phyloP scores from a whole-genome alignment of 768 basidiomycete species.

The Antrodiella citrinella region DNA sequence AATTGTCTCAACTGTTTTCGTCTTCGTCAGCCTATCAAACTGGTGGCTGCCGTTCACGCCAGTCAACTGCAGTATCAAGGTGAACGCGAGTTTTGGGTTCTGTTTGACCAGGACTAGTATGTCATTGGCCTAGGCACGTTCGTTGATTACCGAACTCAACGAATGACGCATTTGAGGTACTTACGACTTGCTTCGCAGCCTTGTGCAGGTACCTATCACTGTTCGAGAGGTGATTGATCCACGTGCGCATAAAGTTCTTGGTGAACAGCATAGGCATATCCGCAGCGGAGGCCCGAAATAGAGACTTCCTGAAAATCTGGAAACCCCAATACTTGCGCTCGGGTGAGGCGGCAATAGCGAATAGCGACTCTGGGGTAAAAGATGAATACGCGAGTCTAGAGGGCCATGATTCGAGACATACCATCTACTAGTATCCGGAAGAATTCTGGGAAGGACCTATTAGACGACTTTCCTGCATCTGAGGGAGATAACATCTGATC shows the following conservation, averaged over 20 bases:
- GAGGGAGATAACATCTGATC: slow-evolving; percentile 58
- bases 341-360: slow-evolving; percentile 73
- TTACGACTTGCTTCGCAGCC: slow-evolving; percentile 74
- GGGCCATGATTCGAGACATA: slow-evolving; percentile 25
- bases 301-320: slow-evolving; percentile 75
- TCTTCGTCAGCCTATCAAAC: slow-evolving; percentile 88
- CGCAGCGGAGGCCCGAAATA: slow-evolving; percentile 54
- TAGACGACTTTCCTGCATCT: slow-evolving; percentile 26
- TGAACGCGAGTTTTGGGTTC: slow-evolving; percentile 75
- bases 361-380: slow-evolving; percentile 63
- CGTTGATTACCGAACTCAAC: not conserved
- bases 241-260: slow-evolving; percentile 90
- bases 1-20: slow-evolving; percentile 86
- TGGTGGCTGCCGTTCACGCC: slow-evolving; percentile 76
- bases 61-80: slow-evolving; percentile 78
- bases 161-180: slow-evolving; percentile 18
- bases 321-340: slow-evolving; percentile 97
- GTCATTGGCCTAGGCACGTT: slow-evolving; percentile 48
- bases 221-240: slow-evolving; percentile 93
- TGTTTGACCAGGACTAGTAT: slow-evolving; percentile 68
- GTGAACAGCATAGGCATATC: slow-evolving; percentile 86
- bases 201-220: slow-evolving; percentile 86
- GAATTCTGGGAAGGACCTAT: slow-evolving; percentile 81
- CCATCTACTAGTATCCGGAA: slow-evolving; percentile 89
- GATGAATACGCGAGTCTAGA: not conserved